phyloP scores from a whole-genome alignment of 805 yeast species.

The Blastobotrys muscicola region DNA sequence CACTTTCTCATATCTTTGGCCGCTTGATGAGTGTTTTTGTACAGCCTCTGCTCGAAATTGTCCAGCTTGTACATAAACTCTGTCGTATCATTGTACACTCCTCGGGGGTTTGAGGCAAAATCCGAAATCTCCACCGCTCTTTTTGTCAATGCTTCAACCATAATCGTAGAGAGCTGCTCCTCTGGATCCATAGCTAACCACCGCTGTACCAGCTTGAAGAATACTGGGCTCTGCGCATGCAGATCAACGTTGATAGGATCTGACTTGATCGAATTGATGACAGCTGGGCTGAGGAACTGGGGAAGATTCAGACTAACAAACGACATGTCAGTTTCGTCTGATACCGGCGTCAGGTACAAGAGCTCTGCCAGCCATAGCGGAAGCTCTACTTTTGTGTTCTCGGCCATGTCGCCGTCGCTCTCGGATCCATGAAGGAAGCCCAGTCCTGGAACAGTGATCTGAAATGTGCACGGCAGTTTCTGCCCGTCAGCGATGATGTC shows the following conservation, averaged over 20 bases:
- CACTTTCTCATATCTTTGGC: conserved; percentile 12
- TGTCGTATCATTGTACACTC: conserved; percentile 34
- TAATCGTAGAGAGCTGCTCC: conserved; percentile 45
- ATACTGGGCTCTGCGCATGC: conserved; percentile 55
- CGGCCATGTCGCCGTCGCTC: conserved; percentile 37
- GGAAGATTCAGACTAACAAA: conserved; percentile 67
- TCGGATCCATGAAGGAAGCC: conserved; percentile 80
- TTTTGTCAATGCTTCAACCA: conserved; percentile 44
- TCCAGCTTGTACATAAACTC: conserved; percentile 60
- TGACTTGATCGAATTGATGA: conserved; percentile 74
- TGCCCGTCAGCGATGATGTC: conserved; percentile 31
- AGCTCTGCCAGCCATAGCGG: conserved; percentile 87
- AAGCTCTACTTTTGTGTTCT: conserved; percentile 59
- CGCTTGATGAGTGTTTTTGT: conserved; percentile 39
- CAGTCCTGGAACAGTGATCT: conserved; percentile 71
- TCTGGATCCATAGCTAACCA: conserved; percentile 74
- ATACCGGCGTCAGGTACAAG: conserved; percentile 40
- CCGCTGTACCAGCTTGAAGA: conserved; percentile 57
- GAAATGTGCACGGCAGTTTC: conserved; percentile 72
- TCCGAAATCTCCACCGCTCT: conserved; percentile 68
- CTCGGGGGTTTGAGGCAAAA: conserved; percentile 45
- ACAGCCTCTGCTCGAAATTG: conserved; percentile 50
- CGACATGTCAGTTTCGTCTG: conserved; percentile 28
- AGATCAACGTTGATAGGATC: conserved; percentile 59
- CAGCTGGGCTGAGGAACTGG: conserved; percentile 51